Base-by-base conservation (phyloP, 2,329 filamentous ascomycete species). In the Monilinia laxa region DNA sequence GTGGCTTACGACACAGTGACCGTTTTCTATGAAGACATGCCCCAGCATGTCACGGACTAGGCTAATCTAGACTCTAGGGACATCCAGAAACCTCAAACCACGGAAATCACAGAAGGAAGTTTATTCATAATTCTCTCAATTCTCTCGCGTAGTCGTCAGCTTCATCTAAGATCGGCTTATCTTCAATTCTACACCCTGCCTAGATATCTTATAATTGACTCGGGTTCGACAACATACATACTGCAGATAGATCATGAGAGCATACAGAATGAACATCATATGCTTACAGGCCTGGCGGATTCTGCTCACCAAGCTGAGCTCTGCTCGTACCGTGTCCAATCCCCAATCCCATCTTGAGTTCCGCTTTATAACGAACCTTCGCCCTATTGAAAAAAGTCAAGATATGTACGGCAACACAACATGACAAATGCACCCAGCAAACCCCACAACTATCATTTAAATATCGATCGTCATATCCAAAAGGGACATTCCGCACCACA, bases 1-100 rank as follows among this genome's bases (percentile, higher is more conserved):
- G 63, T 65, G 63, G 63, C 63, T 59, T 59, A 35, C 63, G 62
- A 53, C 62, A 64, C 40, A 65, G 45, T 42, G 28, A 45, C 55
- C 63, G 63, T 65, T 65, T 40, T 54, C 38, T 58, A 35, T 52
- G 40, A 59, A 47, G 55, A 58, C 52, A 31, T 47, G 52, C 62
- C 23, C 25, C 31, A 58, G n/a, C 20, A 59, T 31, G 25, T 49
- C 25, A 49, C 42, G 11, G 42, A 49, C 57, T 49, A 35, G 57
- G 57, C n/a, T n/a, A n/a, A 59, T 59, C 25, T n/a, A 59, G 25
- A 59, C 38, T 11, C 12, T 42, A 42, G 40, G 16, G 25, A 35
- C 57, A 59, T 49, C 16, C 57, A 59, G 42, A 20, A 35, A 20
- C 14, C 23, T 45, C 38, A 23, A 31, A 47, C 57, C 42, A 35